These are phyloP conservation scores for Penicillium ucsense DNA, from an alignment of 495 filamentous ascomycete species.

Conservation along the genomic window DNA sequence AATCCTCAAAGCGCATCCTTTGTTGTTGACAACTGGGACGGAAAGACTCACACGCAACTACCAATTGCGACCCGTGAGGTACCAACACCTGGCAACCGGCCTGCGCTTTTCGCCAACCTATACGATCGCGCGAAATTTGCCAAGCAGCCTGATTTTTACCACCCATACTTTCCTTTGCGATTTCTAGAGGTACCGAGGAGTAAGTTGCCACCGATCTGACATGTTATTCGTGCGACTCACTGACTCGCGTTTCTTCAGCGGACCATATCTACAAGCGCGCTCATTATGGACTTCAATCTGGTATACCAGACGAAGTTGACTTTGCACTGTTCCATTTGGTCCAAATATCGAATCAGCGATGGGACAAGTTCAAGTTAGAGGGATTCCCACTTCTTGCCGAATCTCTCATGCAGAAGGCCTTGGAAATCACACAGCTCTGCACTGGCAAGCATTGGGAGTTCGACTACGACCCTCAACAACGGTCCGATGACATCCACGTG, in stretches of 20 bases:
- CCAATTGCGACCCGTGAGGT: constrained; percentile 37
- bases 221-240: not conserved
- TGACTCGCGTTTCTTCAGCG: constrained; percentile 15
- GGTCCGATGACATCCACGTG: constrained; percentile 56
- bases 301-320: constrained; percentile 69
- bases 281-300: constrained; percentile 67
- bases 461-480: constrained; percentile 49
- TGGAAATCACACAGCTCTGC: constrained; percentile 64
- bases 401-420: constrained; percentile 71
- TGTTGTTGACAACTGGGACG: constrained; percentile 28
- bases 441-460: constrained; percentile 77
- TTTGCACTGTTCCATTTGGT: constrained; percentile 89
- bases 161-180: constrained; percentile 33
- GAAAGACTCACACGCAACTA: constrained; percentile 25
- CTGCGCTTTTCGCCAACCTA: constrained; percentile 22
- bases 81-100: constrained; percentile 34
- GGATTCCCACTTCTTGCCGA: constrained; percentile 84
- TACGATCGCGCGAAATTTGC: constrained; percentile 20
- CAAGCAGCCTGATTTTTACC: constrained; percentile 32
- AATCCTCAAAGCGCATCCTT: constrained; percentile 22
- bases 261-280: constrained; percentile 78
- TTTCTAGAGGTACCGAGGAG: constrained; percentile 35
- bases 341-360: constrained; percentile 87
- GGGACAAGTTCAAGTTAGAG: constrained; percentile 93
- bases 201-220: constrained; percentile 10